phyloP scores from a whole-genome alignment of 805 yeast genomes.

The Saccharomycopsis sp. region DNA sequence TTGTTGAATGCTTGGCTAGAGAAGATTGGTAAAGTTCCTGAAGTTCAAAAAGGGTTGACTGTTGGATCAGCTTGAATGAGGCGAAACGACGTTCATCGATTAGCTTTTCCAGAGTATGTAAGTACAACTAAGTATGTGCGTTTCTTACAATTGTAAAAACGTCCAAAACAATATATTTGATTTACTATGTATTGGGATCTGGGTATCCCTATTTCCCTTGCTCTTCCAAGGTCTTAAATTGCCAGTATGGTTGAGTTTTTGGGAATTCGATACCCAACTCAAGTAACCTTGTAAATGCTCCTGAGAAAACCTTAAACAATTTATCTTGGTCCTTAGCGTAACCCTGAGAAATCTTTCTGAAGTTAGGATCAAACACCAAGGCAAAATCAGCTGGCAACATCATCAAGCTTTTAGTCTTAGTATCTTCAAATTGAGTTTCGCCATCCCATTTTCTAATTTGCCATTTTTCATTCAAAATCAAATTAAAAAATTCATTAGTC shows the following conservation, averaged over 20 bases:
- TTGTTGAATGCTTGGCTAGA: conserved; percentile 35
- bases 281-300: conserved; percentile 60
- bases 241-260: conserved; percentile 35
- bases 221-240: conserved; percentile 64
- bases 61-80: conserved; percentile 18
- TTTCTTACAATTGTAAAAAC: no score
- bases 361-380: conserved; percentile 52
- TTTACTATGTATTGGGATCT: neutral
- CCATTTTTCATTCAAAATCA: conserved; percentile 50
- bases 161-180: no score
- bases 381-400: conserved; percentile 83
- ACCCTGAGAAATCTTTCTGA: conserved; percentile 51
- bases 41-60: conserved; percentile 29
- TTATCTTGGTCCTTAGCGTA: conserved; percentile 60
- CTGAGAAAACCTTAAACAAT: conserved; percentile 59
- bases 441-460: conserved; percentile 52
- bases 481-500: conserved; percentile 65
- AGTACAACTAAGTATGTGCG: no score
- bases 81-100: conserved; percentile 22
- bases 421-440: conserved; percentile 56
- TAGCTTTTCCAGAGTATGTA: no score
- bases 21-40: conserved; percentile 29
- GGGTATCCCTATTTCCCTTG: conserved; percentile 32
- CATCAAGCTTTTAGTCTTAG: conserved; percentile 58
- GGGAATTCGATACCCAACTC: conserved; percentile 74